Conservation (phyloP, 2,329 filamentous ascomycete species). For the Ascochyta fabae region DNA sequence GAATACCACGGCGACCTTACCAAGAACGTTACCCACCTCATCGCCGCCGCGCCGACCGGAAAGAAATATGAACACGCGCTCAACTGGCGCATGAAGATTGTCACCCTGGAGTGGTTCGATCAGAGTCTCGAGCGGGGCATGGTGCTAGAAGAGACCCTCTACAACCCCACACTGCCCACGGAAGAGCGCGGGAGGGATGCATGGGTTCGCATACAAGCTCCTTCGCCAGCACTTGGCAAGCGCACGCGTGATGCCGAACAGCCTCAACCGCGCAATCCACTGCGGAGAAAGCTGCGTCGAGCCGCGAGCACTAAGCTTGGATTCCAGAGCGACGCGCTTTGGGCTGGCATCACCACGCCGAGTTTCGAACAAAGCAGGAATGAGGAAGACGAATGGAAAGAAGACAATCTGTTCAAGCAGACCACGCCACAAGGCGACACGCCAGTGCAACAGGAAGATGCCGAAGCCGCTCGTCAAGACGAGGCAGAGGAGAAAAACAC, state of each 20-base stretch:
- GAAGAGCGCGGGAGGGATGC: constrained; percentile 79
- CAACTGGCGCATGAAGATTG: constrained; percentile 79
- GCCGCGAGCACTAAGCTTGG: constrained; percentile 84
- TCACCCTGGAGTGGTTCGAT: constrained; percentile 83
- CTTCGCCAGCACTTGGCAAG: constrained; percentile 51
- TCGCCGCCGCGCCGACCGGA: constrained; percentile 78
- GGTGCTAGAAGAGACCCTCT: constrained; percentile 86
- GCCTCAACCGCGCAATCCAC: constrained; percentile 51
- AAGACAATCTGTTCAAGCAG: constrained; percentile 33
- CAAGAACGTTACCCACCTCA: constrained; percentile 83
- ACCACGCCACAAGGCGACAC: constrained; percentile 22
- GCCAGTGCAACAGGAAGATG: constrained; percentile 8
- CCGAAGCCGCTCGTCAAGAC: not conserved
- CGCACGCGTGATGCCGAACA: constrained; percentile 41
- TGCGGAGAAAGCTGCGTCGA: constrained; percentile 80
- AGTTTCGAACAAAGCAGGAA: constrained; percentile 34
- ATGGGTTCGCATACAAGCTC: constrained; percentile 61
- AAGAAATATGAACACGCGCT: constrained; percentile 91
- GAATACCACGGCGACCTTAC: constrained; percentile 87
- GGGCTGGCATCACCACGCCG: constrained; percentile 79
- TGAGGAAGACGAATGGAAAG: constrained; percentile 45
- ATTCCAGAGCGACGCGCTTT: constrained; percentile 82
- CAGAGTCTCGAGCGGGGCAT: constrained; percentile 86
- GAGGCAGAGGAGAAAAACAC: not conserved
- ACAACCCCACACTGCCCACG: constrained; percentile 73